A percentile compares a stretch with the other conserved stretches of the same genome.
Evolutionary conservation across 345 rosid species (phyloP).

Genomic region (Limnanthes douglasii): DNA sequence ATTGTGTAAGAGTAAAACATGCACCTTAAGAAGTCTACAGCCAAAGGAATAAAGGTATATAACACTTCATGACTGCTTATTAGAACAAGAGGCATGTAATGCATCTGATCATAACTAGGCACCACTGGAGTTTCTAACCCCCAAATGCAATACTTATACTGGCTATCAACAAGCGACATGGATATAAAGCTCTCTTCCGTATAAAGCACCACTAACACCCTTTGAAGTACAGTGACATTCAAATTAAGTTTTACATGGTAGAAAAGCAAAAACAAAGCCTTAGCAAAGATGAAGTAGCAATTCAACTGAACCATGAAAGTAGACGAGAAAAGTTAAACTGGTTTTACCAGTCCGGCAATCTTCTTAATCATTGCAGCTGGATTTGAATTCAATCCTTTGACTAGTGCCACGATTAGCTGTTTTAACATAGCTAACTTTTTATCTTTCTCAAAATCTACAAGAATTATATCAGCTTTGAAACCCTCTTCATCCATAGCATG

Average conservation of each 20-base stretch:
- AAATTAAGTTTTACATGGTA: too few species aligned
- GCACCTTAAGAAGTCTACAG: not conserved
- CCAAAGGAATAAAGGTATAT: not conserved
- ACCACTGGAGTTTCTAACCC: too few species aligned
- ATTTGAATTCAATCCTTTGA: slow-evolving; percentile 78
- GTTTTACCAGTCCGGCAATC: slow-evolving; percentile 85
- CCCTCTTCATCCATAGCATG: slow-evolving; percentile 70
- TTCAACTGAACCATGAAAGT: slow-evolving; percentile 1
- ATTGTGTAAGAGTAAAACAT: not conserved
- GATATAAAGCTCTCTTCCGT: too few species aligned
- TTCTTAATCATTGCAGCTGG: slow-evolving; percentile 82
- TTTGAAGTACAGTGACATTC: too few species aligned
- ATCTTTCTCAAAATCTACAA: slow-evolving; percentile 78
- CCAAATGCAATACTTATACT: too few species aligned
- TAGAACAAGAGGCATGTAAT: not conserved
- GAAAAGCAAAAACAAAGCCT: too few species aligned
- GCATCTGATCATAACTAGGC: too few species aligned
- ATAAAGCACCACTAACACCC: too few species aligned
- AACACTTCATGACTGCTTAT: not conserved
- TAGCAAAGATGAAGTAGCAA: too few species aligned
- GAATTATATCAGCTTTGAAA: slow-evolving; percentile 57
- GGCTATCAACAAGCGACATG: too few species aligned
- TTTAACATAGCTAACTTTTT: slow-evolving; percentile 80
- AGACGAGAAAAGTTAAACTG: slow-evolving; percentile 6
- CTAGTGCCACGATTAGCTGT: slow-evolving; percentile 58